Conservation (phyloP, 202 grass and related monocot genomes). For the Elaeis oleifera region DNA sequence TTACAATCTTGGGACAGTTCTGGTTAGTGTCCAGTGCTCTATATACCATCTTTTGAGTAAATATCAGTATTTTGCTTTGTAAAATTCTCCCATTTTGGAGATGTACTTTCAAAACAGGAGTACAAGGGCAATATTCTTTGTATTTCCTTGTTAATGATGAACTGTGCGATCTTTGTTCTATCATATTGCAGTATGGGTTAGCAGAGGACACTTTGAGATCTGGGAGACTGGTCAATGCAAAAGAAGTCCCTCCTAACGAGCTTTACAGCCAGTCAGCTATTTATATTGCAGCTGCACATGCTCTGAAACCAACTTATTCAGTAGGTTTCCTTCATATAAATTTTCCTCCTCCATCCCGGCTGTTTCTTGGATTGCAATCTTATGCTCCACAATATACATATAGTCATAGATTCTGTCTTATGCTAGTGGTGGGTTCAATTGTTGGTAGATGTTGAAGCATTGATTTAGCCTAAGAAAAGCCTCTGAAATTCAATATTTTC, state of each 20-base stretch:
- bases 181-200: slow-evolving; percentile 77
- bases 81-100: no score
- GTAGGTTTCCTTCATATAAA: slow-evolving; percentile 24
- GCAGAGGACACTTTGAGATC: slow-evolving; percentile 95
- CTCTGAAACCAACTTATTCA: slow-evolving; percentile 85
- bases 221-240: slow-evolving; percentile 37
- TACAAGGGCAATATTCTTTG: not conserved
- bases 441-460: no score
- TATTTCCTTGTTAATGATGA: not conserved
- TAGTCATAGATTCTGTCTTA: no score
- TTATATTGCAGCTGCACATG: slow-evolving; percentile 98
- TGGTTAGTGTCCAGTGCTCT: slow-evolving; percentile 42
- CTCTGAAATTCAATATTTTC: no score
- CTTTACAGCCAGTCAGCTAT: slow-evolving; percentile 98
- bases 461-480: no score
- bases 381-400: no score
- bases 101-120: no score
- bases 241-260: slow-evolving; percentile 59
- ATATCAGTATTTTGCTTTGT: no score
- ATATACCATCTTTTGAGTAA: no score
- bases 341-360: no score
- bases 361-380: no score
- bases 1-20: slow-evolving; percentile 98
- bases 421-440: no score
- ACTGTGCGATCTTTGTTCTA: not conserved